Conservation (phyloP, 257 asterid species). For the Nicotiana paniculata region DNA sequence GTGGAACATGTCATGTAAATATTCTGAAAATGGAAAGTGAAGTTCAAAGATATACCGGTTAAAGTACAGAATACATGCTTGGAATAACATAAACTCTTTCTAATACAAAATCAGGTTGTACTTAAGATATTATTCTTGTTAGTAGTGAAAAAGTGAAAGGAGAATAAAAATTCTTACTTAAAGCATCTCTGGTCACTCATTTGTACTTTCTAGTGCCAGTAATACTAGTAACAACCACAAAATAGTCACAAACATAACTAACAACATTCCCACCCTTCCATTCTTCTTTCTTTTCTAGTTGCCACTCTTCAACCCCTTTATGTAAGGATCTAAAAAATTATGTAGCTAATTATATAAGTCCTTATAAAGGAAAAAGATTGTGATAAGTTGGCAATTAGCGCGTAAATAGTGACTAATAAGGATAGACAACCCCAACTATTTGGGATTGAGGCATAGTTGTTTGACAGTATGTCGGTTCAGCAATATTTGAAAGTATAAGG, state of each 20-base stretch:
- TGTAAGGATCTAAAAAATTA: no score
- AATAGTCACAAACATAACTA: background rate
- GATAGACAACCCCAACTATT: background rate
- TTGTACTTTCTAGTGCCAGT: background rate
- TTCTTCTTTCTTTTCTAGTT: background rate
- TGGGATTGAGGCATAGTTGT: background rate
- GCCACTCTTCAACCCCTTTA: background rate
- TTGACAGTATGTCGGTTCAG: background rate
- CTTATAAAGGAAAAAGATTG: background rate
- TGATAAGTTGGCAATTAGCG: background rate
- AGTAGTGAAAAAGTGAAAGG: background rate
- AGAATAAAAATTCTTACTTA: background rate
- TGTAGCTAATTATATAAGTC: no score
- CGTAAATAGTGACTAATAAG: background rate
- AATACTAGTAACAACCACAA: background rate
- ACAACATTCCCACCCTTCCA: background rate
- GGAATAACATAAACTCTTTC: background rate
- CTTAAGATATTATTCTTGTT: background rate
- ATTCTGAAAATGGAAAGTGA: background rate
- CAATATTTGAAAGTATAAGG: conserved; percentile 3
- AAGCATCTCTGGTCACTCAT: conserved; percentile 6
- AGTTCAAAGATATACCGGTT: background rate
- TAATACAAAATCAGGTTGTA: background rate
- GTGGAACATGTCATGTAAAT: background rate
- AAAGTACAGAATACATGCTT: background rate